These are phyloP conservation scores for Trichoderma virens DNA, from an alignment of 495 filamentous ascomycete genomes.

Conservation along the genomic window DNA sequence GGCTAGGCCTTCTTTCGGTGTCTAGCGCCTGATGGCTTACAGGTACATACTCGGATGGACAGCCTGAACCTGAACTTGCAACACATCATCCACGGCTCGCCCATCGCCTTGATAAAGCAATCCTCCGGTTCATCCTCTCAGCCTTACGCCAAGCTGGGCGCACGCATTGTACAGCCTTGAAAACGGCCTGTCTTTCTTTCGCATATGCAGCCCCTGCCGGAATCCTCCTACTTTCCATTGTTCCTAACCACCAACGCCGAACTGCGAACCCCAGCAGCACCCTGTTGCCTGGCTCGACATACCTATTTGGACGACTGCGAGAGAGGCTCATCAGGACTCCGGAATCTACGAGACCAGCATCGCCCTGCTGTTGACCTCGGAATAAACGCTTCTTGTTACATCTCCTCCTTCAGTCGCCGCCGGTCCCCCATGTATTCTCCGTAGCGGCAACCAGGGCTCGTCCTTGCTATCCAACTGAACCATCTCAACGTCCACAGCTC, in stretches of 20 bases:
- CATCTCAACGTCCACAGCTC: not conserved
- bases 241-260: not conserved
- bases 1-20: not conserved
- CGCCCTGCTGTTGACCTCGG: not conserved
- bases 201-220: not conserved
- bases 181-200: too few species aligned
- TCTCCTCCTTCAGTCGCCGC: not conserved
- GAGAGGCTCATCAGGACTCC: not conserved
- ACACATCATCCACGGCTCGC: not conserved
- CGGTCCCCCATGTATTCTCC: not conserved
- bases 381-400: not conserved
- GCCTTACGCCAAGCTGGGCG: not conserved
- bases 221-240: not conserved
- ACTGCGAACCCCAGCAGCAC: not conserved
- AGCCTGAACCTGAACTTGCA: not conserved
- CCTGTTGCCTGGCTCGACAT: not conserved
- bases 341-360: not conserved
- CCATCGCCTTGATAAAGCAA: not conserved
- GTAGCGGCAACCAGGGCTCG: constrained; percentile 4
- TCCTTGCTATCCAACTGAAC: not conserved
- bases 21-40: not conserved
- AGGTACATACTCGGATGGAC: not conserved
- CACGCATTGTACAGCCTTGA: not conserved
- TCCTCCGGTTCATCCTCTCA: not conserved
- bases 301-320: too few species aligned